Evolutionary conservation across 1,284 basidiomycete species (phyloP), one percentile per base, ranked within the genome.

Genomic region (Veloboletus limbatus): DNA sequence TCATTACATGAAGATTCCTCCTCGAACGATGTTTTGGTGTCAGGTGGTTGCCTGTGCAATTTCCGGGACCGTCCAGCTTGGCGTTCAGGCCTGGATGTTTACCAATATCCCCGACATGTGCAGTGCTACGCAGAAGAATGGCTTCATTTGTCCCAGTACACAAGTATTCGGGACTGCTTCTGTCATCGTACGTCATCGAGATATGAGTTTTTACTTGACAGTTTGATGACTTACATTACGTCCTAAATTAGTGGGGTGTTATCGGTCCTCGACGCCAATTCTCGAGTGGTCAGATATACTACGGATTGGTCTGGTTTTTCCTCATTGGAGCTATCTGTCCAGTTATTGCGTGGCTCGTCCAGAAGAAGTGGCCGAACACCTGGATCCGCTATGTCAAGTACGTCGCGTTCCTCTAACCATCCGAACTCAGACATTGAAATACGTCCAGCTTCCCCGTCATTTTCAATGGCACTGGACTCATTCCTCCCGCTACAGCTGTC

Each of bases 1-100:
- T 22, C 74, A 76, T 48, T 77, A 78, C 57, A 78, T 77, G 69
- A 80, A 80, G 64, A 55, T 79, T 25, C 70, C 75, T 8, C 78
- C 77, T 17, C 70, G 75, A 30, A 47, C 68, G 0, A 71, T 76
- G 61, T 77, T 77, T 46, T 64, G 58, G 51, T 60, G 70, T 60
- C 76, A 80, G 47, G 52, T 77, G 4, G 52, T 73, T 21, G 75
- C 73, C 10, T 69, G 73, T 1, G 48, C 74, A 2, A 45, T 80
- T 6, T 66, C 70, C 0, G 69, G 68, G 8, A 70, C 72, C 18
- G 65, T 65, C 5, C 72, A 72, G 43, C 60, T 75, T 21, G 63
- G 62, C 2, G 72, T 76, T 4, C 73, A 78, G 50, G 54, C 70
- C 2, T 80, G 74, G 71, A 65, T 65, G 63, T 65, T 65, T 26